Conservation (phyloP, 2,329 filamentous ascomycete species). For the Trichothecium roseum region DNA sequence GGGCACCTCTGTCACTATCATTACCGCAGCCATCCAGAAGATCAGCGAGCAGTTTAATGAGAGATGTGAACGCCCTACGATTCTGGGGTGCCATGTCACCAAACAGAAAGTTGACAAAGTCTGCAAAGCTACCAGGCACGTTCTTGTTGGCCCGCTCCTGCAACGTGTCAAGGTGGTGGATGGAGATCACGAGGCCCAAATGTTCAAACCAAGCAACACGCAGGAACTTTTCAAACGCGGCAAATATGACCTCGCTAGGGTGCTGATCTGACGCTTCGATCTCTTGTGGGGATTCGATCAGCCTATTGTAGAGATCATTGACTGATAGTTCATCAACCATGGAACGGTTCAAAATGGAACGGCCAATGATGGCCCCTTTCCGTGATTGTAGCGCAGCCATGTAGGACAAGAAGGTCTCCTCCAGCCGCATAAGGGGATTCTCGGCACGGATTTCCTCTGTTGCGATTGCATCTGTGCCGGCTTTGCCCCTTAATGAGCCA, state of each 20-base stretch:
- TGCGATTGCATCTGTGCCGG: slow-evolving; percentile 18
- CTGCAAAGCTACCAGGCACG: slow-evolving; percentile 62
- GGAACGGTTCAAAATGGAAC: slow-evolving; percentile 58
- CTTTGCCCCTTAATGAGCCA: slow-evolving; percentile 41
- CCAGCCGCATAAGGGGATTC: slow-evolving; percentile 61
- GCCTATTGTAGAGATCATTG: slow-evolving; percentile 81
- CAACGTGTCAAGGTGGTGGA: slow-evolving; percentile 60
- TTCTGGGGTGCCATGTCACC: slow-evolving; percentile 60
- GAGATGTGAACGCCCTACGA: slow-evolving; percentile 66
- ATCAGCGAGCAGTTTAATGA: slow-evolving; percentile 79
- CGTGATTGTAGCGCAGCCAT: slow-evolving; percentile 72
- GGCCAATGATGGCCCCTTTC: slow-evolving; percentile 78
- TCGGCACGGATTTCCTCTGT: slow-evolving; percentile 44
- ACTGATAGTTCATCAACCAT: slow-evolving; percentile 68
- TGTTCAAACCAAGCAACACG: slow-evolving; percentile 79
- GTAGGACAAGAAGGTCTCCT: slow-evolving; percentile 79
- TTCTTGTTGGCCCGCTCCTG: slow-evolving; percentile 56
- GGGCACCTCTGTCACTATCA: slow-evolving; percentile 77
- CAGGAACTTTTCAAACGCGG: slow-evolving; percentile 88
- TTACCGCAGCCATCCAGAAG: slow-evolving; percentile 83
- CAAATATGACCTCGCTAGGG: slow-evolving; percentile 75
- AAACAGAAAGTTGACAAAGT: slow-evolving; percentile 56
- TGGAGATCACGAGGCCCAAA: slow-evolving; percentile 75
- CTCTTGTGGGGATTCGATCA: slow-evolving; percentile 75
- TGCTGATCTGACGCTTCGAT: slow-evolving; percentile 66